Evolutionary conservation across 2,329 filamentous ascomycete genomes (phyloP), one percentile per base, ranked within the genome.

Genomic region (Xylaria sp.): DNA sequence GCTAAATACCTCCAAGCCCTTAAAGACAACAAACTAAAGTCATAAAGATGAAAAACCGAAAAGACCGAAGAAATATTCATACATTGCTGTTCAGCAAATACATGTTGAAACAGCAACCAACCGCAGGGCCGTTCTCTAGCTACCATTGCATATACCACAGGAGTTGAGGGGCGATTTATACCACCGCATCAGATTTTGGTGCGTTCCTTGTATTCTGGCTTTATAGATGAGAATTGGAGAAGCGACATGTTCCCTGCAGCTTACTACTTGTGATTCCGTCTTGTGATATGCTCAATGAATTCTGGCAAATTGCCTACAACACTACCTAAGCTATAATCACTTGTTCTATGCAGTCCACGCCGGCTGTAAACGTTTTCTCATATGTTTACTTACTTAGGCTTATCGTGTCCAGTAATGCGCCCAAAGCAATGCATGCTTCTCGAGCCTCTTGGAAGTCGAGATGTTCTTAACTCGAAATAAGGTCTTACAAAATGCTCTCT

Each of bases 1-100:
- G 85, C 89, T 20, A 84, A 85, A 51, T 94, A 93, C 75, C 81
- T 94, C 55, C 84, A 87, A 72, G 83, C 82, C 12, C 83, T 91
- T 89, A 63, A 89, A 86, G 78, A 82, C 76, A 72, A 64, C 56
- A 67, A 70, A 71, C 58, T 73, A 44, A 74, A 59, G 23, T 57
- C 56, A 51, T 58, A 28, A 51, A 25, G 41, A 48, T 41, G 25
- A 57, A 39, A 59, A 20, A 55, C 52, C 7, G 34, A 37, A 37
- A 37, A 37, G 34, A 51, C 1, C 13, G 46, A 18, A 37, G 57
- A 50, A 37, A 44, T 25, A 32, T 28, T 28, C 46, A 63, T 57
- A 52, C 32, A 51, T 39, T 23, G 50, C 41, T 48, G 15, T 46
- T 55, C 41, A 20, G 44, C 34, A 54, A 41, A 62, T 32, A 48